Evolutionary conservation across 208 protist species (phyloP), one percentile per base, ranked within the genome.

Genomic region (Angomonas deanei): DNA sequence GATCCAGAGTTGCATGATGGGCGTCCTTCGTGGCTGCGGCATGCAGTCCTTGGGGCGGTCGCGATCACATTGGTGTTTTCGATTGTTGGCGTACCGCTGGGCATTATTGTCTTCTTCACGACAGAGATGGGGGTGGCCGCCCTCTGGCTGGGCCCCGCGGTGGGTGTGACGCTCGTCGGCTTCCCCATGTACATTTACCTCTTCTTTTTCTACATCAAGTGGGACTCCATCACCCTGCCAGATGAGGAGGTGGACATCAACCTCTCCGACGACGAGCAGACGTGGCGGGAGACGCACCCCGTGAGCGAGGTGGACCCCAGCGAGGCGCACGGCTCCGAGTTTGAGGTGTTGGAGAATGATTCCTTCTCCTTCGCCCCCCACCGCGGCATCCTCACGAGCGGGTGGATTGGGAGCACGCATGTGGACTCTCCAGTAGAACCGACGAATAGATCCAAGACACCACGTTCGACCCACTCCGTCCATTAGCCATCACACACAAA

Each of bases 1-100:
- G 31, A 30, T 86, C 11, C 87, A 93, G 63, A 90, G 84, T 52
- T 79, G 68, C 65, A 86, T 93, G 78, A 89, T 91, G 83, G 87
- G 87, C 13, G 69, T 93, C 13, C 57, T 93, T 53, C 81, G 84
- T 17, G 84, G 82, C 5, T 91, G 83, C 50, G 84, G 87, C 11
- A 38, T 78, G 64, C 84, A 93, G 72, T 49, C 69, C 8, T 86
- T n/a, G 82, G 82, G 21, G 79, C 82, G 10, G 21, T 87, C 30
- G 49, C 71, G 23, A 86, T 94, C 70, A 69, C 76, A 23, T 23
- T 91, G 4, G 74, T 89, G n/a, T 88, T 82, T 67, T 77, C 72
- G 32, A 48, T 94, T n/a, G 63, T 91, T 15, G 87, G 84, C 49
- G 80, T 91, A 4, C 84, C 84, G 13, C 53, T 89, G 0, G 84